Base-by-base conservation (phyloP, 345 rosid genomes). In the Aurinia saxatilis region DNA sequence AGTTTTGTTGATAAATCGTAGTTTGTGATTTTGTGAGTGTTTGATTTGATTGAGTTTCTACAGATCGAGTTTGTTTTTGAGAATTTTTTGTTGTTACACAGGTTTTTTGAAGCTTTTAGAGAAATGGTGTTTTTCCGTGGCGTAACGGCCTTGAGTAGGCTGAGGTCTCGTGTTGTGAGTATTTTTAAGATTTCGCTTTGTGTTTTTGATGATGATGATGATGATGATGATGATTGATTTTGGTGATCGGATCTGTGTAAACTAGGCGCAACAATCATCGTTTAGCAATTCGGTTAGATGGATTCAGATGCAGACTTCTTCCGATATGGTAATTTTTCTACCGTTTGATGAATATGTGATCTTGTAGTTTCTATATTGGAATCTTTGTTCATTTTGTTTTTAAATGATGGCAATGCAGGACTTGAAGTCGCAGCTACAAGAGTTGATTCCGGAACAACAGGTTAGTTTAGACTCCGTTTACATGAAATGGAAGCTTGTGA, bases 401-500 rank as follows among this genome's bases (percentile, higher is more conserved):
- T n/a, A n/a, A 27, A 17, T 63, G 52, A 34, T 35, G 50, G 33
- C n/a, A 35, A 63, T 57, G 49, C 75, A 93, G 99, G 96, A 87
- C 72, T 91, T 93, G 55, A 84, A 80, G 68, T 85, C 97, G 54
- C 95, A 87, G 84, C 77, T 93, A 72, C 85, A 77, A 74, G 97
- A 87, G 73, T 63, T 90, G 75, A 93, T 93, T 74, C 99, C 99
- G 1, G 95, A 87, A 67, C 91, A 93, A 72, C 99, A 90, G 96
- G 99, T 85, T 50, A 41, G 54, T 36, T 63, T 42, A 9, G 25
- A 18, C 23, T 50, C 42, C 8, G 2, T 58, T 57, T 31, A 30
- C 40, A 15, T 56, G 25, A 50, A 61, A 17, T 25, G 25, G 7
- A 35, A 25, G 0, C 6, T 33, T 64, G 3, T 19, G 51, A 50